Evolutionary conservation across 495 filamentous ascomycete genomes (phyloP).

Genomic region (Aspergillus baeticus): DNA sequence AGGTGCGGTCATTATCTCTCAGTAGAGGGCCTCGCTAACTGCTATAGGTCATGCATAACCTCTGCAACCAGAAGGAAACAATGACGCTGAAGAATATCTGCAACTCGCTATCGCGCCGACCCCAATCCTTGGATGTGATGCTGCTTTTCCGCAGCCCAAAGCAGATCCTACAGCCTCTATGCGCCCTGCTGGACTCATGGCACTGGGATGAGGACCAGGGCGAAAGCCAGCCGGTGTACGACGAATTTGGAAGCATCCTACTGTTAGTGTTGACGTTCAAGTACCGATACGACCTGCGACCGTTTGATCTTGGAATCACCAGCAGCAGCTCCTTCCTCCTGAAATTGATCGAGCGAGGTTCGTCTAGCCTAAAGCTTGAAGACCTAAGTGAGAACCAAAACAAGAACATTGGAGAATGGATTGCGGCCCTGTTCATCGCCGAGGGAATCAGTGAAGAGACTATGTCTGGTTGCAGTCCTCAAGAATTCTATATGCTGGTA

Average conservation of each 20-base stretch:
- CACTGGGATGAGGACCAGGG: conserved; percentile 88
- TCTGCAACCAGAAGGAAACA: conserved; percentile 83
- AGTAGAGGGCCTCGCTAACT: conserved; percentile 12
- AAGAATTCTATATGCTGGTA: conserved; percentile 91
- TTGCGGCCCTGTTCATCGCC: conserved; percentile 79
- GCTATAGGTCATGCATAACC: conserved; percentile 66
- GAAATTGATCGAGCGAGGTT: conserved; percentile 68
- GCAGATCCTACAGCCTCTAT: conserved; percentile 78
- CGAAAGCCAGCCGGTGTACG: conserved; percentile 94
- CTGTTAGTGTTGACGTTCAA: conserved; percentile 79
- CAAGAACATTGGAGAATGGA: conserved; percentile 78
- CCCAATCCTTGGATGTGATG: conserved; percentile 78
- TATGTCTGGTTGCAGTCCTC: conserved; percentile 87
- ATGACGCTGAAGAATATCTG: conserved; percentile 87
- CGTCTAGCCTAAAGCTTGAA: conserved; percentile 58
- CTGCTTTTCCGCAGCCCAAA: conserved; percentile 78
- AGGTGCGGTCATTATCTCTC: conserved; percentile 49
- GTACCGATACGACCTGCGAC: conserved; percentile 75
- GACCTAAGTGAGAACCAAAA: conserved; percentile 72
- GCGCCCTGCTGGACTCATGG: conserved; percentile 84
- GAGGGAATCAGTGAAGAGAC: conserved; percentile 85
- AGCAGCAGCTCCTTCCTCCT: conserved; percentile 70
- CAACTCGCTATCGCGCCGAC: conserved; percentile 73
- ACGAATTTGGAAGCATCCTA: conserved; percentile 90
- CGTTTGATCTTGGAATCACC: conserved; percentile 63